Evolutionary conservation across 139 green algal species (phyloP).

Genomic region (Chlamydomonas asymmetrica): DNA sequence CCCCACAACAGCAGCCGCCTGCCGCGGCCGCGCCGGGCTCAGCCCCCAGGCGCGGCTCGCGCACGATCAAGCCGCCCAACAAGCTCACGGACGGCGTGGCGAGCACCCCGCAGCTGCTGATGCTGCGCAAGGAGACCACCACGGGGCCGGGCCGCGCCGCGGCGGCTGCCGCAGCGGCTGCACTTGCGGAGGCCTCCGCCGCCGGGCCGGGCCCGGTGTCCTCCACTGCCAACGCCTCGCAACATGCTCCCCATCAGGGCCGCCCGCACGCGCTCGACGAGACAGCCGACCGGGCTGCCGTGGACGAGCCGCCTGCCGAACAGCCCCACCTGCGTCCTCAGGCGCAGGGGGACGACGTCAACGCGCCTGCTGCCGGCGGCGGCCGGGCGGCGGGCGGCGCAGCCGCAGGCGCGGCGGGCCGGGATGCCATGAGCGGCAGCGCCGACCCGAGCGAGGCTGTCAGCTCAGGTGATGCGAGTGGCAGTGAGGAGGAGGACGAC

Average conservation of each 20-base stretch:
- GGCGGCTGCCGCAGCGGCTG: background rate
- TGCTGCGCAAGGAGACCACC: slow-evolving; percentile 17
- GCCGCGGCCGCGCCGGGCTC: too few relatives aligned
- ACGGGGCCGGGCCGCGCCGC: slow-evolving; percentile 7
- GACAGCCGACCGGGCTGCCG: background rate
- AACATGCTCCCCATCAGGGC: background rate
- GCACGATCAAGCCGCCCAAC: too few relatives aligned
- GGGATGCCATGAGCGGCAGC: background rate
- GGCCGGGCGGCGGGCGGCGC: too few relatives aligned
- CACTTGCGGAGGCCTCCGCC: background rate
- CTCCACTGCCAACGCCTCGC: background rate
- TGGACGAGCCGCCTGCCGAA: background rate
- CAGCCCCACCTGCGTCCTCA: background rate
- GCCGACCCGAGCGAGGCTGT: background rate
- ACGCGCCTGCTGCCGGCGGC: too few relatives aligned
- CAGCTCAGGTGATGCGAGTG: background rate
- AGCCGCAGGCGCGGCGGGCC: too few relatives aligned
- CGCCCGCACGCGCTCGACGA: background rate
- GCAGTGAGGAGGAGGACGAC: background rate
- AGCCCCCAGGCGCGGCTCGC: too few relatives aligned
- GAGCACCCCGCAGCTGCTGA: too few relatives aligned
- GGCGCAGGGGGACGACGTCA: background rate
- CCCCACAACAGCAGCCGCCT: too few relatives aligned
- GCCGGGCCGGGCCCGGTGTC: slow-evolving; percentile 1
- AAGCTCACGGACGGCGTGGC: too few relatives aligned